These are phyloP conservation scores for Paecilomyces fulvus DNA, from an alignment of 2,329 filamentous ascomycete species.

Conservation along the genomic window DNA sequence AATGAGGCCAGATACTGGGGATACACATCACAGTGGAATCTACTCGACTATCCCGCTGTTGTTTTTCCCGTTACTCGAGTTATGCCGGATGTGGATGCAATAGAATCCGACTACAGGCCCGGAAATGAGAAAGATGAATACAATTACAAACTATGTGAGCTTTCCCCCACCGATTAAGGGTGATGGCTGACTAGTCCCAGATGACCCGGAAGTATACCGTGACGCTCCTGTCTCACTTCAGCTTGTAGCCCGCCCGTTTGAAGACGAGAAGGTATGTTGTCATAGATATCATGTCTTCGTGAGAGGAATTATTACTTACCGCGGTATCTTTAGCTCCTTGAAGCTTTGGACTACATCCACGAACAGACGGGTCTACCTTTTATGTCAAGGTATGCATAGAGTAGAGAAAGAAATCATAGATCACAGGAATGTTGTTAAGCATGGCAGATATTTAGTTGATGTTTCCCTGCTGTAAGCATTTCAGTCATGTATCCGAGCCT, in stretches of 20 bases:
- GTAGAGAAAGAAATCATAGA: neutral
- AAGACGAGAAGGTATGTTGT: slow-evolving; percentile 45
- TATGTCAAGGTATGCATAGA: neutral
- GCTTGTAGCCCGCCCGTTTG: slow-evolving; percentile 44
- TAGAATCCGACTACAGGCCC: slow-evolving; percentile 26
- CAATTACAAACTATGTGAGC: slow-evolving; percentile 40
- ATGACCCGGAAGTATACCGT: slow-evolving; percentile 39
- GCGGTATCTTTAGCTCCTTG: slow-evolving; percentile 2
- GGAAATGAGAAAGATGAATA: slow-evolving; percentile 41
- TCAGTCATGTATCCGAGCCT: neutral
- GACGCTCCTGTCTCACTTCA: slow-evolving; percentile 47
- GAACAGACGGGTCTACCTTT: slow-evolving; percentile 3
- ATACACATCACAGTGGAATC: slow-evolving; percentile 60
- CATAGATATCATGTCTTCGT: neutral
- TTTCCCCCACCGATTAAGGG: slow-evolving; percentile 4
- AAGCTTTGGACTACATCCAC: slow-evolving; percentile 7
- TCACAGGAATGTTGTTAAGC: neutral
- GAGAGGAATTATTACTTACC: neutral
- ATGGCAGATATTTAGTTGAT: neutral
- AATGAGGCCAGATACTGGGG: slow-evolving; percentile 51
- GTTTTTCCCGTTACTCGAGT: slow-evolving; percentile 51
- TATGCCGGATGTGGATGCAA: slow-evolving; percentile 34
- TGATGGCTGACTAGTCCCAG: slow-evolving; percentile 8
- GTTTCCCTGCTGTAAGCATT: neutral
- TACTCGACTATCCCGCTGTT: slow-evolving; percentile 57